A percentile compares a stretch with the other conserved stretches of the same genome.
phyloP scores from a whole-genome alignment of 805 yeast species.

The Wickerhamomyces strasburgensis region DNA sequence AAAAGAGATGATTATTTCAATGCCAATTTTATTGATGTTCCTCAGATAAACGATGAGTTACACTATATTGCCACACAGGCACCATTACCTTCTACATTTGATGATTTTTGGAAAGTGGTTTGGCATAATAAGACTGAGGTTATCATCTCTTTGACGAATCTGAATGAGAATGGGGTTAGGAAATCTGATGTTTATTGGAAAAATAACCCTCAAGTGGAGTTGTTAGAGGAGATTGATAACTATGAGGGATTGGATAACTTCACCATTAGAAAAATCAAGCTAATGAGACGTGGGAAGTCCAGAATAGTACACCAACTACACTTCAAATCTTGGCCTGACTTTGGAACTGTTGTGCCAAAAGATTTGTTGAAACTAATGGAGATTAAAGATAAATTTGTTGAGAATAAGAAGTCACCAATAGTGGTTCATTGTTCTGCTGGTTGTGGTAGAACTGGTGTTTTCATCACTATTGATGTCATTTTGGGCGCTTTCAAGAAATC shows the following conservation, averaged over 20 bases:
- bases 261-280: conserved; percentile 26
- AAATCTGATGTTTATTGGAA: conserved; percentile 88
- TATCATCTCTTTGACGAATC: conserved; percentile 71
- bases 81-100: conserved; percentile 69
- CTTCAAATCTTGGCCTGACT: conserved; percentile 79
- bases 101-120: conserved; percentile 88
- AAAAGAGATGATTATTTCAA: conserved; percentile 21
- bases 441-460: conserved; percentile 94
- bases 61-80: conserved; percentile 87
- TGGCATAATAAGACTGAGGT: conserved; percentile 60
- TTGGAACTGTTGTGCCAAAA: conserved; percentile 49
- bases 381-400: conserved; percentile 26
- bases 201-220: conserved; percentile 39
- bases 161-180: conserved; percentile 64
- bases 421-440: conserved; percentile 96
- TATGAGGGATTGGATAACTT: conserved; percentile 29
- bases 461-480: conserved; percentile 55
- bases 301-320: conserved; percentile 66
- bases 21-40: conserved; percentile 62
- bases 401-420: conserved; percentile 39
- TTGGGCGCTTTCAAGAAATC: conserved; percentile 13
- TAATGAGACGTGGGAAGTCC: conserved; percentile 20
- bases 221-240: conserved; percentile 26
- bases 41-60: conserved; percentile 31
- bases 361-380: conserved; percentile 28